Base-by-base conservation (phyloP, 495 filamentous ascomycete species). In the Penicilliopsis zonata region DNA sequence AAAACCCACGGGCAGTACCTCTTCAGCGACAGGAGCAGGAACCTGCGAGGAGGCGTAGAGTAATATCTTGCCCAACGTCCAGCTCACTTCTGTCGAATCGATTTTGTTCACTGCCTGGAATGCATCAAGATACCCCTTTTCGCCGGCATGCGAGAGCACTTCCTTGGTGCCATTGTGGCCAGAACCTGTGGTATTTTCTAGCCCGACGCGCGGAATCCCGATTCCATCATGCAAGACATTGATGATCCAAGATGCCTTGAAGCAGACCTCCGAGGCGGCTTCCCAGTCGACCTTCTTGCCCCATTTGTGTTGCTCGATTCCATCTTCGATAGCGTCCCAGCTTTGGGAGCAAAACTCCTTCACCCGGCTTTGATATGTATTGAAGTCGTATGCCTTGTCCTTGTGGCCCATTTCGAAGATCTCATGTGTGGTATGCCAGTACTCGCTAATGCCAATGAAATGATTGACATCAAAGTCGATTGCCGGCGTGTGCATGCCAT, bases 401-500 rank as follows among this genome's bases (percentile, higher is more conserved):
- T 79, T 80, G 44, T 82, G 69, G 17, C 74, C 75, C 50, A 75
- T 76, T 38, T 85, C 81, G 44, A 96, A 95, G 1, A 95, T 76
- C 30, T 92, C 85, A 46, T 95, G 88, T 0, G 90, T 99, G 0
- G 88, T 94, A 57, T 99, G 90, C 90, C 90, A 99, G 50, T 93
- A 99, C 49, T 99, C 90, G 12, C 86, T 94, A 33, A 99, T 88
- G 5, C 90, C 90, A 16, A 99, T 78, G 46, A 99, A 99, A 49
- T 96, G 90, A 39, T 99, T 99, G 23, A 99, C 78, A 32, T 90
- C 79, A 48, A 96, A 99, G 52, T 99, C 90, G 34, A 99, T 95
- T 1, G 88, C 86, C 1, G 90, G 90, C 2, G 86, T 84, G 47
- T 96, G 86, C 28, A 85, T 70, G 0, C 92, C 83, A 38, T 90